Evolutionary conservation across 73 alveolate species (phyloP).

Genomic region (Paramecium octaurelia): DNA sequence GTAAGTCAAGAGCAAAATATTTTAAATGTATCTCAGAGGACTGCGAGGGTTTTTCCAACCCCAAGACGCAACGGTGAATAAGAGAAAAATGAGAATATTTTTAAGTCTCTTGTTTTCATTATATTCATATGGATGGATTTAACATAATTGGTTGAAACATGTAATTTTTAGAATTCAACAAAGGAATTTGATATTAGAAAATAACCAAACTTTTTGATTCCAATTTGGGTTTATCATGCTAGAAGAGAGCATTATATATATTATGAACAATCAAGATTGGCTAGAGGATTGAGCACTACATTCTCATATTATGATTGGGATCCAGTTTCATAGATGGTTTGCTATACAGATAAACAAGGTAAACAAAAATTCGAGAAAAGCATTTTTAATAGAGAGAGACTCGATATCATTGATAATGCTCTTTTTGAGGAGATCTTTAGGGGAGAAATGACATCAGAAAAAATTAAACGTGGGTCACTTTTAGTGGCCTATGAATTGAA

Average conservation of each 20-base stretch:
- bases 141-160: constrained; percentile 33
- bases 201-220: constrained; percentile 73
- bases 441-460: constrained; percentile 60
- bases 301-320: constrained; percentile 82
- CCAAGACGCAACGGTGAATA: not conserved
- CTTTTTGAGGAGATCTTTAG: constrained; percentile 66
- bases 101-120: not conserved
- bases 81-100: not conserved
- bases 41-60: not conserved
- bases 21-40: not conserved
- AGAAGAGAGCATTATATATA: constrained; percentile 81
- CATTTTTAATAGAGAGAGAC: constrained; percentile 76
- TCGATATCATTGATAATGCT: constrained; percentile 73
- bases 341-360: constrained; percentile 77
- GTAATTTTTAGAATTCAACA: not conserved
- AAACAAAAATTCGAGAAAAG: constrained; percentile 68
- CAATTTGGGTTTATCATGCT: constrained; percentile 68
- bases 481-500: constrained; percentile 71
- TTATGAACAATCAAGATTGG: constrained; percentile 78
- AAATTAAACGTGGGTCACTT: constrained; percentile 70
- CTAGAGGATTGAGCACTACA: constrained; percentile 75
- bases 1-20: not conserved
- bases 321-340: constrained; percentile 76
- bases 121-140: constrained; percentile 36
- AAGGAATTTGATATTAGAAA: constrained; percentile 70